Conservation (phyloP, 2,329 filamentous ascomycete genomes). For the Colletotrichum sp. region DNA sequence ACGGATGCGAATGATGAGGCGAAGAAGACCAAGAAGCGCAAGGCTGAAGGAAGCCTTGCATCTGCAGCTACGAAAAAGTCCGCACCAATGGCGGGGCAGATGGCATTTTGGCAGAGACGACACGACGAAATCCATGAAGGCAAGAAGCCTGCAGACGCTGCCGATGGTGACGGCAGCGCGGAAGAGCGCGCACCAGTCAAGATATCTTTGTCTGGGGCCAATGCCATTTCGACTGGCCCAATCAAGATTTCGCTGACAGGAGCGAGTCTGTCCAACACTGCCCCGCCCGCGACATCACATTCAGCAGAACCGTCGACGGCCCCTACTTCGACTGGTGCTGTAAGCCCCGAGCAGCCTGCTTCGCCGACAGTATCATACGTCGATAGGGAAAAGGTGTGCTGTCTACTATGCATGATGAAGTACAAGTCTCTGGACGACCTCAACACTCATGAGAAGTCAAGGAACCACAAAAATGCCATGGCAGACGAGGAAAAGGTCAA, state of each 20-base stretch:
- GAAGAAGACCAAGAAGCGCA: conserved; percentile 59
- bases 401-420: conserved; percentile 51
- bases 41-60: conserved; percentile 45
- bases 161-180: neutral
- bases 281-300: neutral
- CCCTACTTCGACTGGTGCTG: neutral
- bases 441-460: conserved; percentile 46
- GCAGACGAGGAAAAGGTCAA: conserved; percentile 52
- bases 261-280: neutral
- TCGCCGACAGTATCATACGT: conserved; percentile 54
- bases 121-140: conserved; percentile 43
- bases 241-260: conserved; percentile 37
- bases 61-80: conserved; percentile 39
- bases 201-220: conserved; percentile 20
- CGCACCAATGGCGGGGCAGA: conserved; percentile 45
- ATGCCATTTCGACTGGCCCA: conserved; percentile 11
- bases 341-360: conserved; percentile 11
- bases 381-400: conserved; percentile 56
- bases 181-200: conserved; percentile 23
- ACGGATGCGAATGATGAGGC: conserved; percentile 29
- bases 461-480: conserved; percentile 45
- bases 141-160: neutral
- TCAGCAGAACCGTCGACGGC: conserved; percentile 16
- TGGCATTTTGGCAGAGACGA: conserved; percentile 51
- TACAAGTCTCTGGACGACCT: conserved; percentile 49